Percentiles rank a stretch among this genome's conserved stretches.
Evolutionary conservation across 352 stramenopile genomes (phyloP).

Genomic region (Globisporangium alternatum): DNA sequence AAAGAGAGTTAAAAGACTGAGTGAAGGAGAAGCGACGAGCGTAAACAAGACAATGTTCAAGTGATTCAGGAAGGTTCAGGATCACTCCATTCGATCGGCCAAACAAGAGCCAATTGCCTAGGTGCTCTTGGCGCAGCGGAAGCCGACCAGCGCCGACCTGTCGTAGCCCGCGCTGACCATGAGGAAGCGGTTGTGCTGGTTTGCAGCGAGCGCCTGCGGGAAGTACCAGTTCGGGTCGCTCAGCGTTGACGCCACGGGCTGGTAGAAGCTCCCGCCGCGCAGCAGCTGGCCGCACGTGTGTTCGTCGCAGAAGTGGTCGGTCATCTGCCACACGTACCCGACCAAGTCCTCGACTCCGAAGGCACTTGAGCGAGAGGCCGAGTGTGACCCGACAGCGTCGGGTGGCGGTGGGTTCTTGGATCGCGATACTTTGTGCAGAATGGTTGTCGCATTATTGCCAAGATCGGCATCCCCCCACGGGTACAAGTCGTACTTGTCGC

Average conservation of each 20-base stretch:
- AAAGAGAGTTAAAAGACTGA: not conserved
- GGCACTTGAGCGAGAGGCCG: constrained; percentile 34
- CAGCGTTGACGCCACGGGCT: constrained; percentile 59
- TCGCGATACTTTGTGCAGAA: constrained; percentile 27
- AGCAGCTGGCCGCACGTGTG: constrained; percentile 81
- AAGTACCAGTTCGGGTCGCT: constrained; percentile 88
- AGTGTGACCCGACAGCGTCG: constrained; percentile 48
- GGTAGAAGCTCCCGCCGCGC: constrained; percentile 73
- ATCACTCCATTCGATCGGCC: not conserved
- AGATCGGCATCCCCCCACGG: constrained; percentile 52
- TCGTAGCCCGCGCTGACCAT: constrained; percentile 75
- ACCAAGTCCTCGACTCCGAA: constrained; percentile 75
- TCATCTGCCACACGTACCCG: constrained; percentile 87
- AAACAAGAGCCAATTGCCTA: not conserved
- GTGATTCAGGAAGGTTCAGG: not conserved
- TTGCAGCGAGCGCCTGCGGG: constrained; percentile 50
- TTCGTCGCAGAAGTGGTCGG: constrained; percentile 74
- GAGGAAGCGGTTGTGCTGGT: constrained; percentile 77
- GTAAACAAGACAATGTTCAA: not conserved
- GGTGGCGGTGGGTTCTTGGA: constrained; percentile 41
- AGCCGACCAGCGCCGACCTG: constrained; percentile 66
- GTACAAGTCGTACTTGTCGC: constrained; percentile 46
- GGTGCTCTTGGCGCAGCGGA: constrained; percentile 58
- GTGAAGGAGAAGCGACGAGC: not conserved
- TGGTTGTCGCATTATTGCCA: constrained; percentile 5